A percentile compares a stretch with the other conserved stretches of the same genome.
These are phyloP conservation scores for Luffa aegyptiaca DNA, from an alignment of 306 rosid species.

Conservation along the genomic window DNA sequence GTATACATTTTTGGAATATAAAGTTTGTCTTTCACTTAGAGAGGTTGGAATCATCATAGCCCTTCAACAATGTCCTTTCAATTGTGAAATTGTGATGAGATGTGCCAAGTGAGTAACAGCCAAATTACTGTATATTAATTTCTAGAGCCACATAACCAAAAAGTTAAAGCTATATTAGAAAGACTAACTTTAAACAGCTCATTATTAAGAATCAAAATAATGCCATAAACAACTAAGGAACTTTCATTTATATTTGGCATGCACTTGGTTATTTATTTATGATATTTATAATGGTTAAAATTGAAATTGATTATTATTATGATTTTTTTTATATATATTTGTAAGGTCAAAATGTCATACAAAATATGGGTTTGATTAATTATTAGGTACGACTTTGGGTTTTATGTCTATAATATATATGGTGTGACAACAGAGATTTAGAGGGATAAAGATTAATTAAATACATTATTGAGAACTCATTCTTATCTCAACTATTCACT, in stretches of 20 bases:
- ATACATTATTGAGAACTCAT: background rate
- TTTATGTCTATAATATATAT: too few species aligned
- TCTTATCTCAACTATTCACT: background rate
- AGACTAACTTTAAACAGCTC: too few species aligned
- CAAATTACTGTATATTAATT: background rate
- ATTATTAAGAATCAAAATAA: too few species aligned
- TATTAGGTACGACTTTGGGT: too few species aligned
- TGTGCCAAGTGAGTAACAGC: background rate
- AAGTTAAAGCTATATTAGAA: background rate
- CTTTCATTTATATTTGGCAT: background rate
- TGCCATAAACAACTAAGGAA: background rate
- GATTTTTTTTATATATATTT: too few species aligned
- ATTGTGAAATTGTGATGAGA: background rate
- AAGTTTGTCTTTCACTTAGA: background rate
- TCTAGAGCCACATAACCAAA: background rate
- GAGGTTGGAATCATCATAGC: background rate
- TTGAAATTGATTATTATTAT: too few species aligned
- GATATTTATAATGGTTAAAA: too few species aligned
- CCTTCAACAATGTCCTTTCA: constrained; percentile 4
- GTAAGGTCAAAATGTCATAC: too few species aligned
- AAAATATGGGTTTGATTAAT: too few species aligned
- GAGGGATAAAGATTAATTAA: too few species aligned
- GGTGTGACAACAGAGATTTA: background rate
- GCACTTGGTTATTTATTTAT: too few species aligned
- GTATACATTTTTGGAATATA: background rate